Percentiles rank a stretch among this genome's conserved stretches.
These are phyloP conservation scores for Wickerhamiella sorbophila DNA, from an alignment of 805 yeast species.

Conservation along the genomic window DNA sequence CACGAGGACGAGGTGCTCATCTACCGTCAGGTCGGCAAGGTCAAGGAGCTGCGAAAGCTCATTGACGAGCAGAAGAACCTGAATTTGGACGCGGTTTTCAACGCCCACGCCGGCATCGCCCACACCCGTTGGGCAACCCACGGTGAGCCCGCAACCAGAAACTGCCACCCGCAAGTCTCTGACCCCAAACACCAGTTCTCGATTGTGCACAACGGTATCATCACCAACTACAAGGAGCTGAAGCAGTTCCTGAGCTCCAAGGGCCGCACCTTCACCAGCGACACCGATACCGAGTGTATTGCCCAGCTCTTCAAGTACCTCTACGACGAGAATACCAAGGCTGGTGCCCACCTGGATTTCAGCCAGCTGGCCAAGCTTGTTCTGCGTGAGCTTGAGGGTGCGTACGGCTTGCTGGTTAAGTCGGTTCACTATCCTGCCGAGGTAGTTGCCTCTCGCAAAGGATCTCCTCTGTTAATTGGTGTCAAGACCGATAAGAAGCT, in stretches of 20 bases:
- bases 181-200: constrained; percentile 73
- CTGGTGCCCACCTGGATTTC: constrained; percentile 52
- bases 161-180: constrained; percentile 95
- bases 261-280: constrained; percentile 75
- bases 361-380: constrained; percentile 87
- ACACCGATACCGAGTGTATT: constrained; percentile 95
- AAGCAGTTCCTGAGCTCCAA: constrained; percentile 65
- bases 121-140: constrained; percentile 99
- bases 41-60: constrained; percentile 61
- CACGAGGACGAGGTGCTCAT: constrained; percentile 53
- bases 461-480: constrained; percentile 94
- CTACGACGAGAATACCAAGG: constrained; percentile 66
- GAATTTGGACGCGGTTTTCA: constrained; percentile 44
- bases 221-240: constrained; percentile 87
- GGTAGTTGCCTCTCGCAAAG: constrained; percentile 92
- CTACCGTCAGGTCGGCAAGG: constrained; percentile 85
- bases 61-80: constrained; percentile 29
- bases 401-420: constrained; percentile 89
- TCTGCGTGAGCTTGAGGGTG: constrained; percentile 86
- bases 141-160: constrained; percentile 72
- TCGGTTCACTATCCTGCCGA: constrained; percentile 90
- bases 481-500: constrained; percentile 86
- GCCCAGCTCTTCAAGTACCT: constrained; percentile 89
- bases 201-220: constrained; percentile 95
- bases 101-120: constrained; percentile 88